Evolutionary conservation across 805 yeast genomes (phyloP).

Genomic region (Wickerhamiella kazuoi): DNA sequence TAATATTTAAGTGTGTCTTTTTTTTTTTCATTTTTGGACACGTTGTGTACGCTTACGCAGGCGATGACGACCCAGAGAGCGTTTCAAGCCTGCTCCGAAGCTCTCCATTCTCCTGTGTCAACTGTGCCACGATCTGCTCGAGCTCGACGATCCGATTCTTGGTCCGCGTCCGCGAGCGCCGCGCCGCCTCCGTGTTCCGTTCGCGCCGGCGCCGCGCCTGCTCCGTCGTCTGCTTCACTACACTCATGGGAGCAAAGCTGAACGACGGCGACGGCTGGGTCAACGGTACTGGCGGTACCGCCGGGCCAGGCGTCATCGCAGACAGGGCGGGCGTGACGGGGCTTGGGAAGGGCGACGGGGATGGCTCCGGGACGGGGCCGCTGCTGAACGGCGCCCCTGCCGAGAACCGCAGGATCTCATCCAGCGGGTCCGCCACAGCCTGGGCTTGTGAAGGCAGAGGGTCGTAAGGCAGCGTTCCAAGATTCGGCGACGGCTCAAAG

Average conservation of each 20-base stretch:
- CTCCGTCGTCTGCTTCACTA: constrained; percentile 1
- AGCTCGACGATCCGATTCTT: constrained; percentile 73
- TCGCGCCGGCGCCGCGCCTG: constrained; percentile 41
- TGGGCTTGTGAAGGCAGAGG: not conserved
- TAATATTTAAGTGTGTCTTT: not conserved
- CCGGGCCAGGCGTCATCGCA: not conserved
- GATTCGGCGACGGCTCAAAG: not conserved
- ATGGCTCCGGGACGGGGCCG: not conserved
- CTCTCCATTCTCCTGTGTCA: constrained; percentile 36
- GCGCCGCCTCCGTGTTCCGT: constrained; percentile 80
- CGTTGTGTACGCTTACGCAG: too few relatives aligned
- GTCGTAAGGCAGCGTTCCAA: not conserved
- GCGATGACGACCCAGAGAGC: not conserved
- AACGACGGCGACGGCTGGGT: not conserved
- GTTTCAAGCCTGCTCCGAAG: constrained; percentile 23
- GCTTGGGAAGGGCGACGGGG: not conserved
- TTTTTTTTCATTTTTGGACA: not conserved
- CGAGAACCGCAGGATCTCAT: not conserved
- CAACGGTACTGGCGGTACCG: not conserved
- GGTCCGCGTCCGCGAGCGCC: constrained; percentile 86
- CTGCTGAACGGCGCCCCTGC: not conserved
- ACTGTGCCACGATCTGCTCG: constrained; percentile 55
- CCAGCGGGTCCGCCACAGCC: not conserved
- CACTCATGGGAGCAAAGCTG: not conserved
- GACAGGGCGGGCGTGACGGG: not conserved